Base-by-base conservation (phyloP, 2,329 filamentous ascomycete species). In the Dactylonectria estremocensis region DNA sequence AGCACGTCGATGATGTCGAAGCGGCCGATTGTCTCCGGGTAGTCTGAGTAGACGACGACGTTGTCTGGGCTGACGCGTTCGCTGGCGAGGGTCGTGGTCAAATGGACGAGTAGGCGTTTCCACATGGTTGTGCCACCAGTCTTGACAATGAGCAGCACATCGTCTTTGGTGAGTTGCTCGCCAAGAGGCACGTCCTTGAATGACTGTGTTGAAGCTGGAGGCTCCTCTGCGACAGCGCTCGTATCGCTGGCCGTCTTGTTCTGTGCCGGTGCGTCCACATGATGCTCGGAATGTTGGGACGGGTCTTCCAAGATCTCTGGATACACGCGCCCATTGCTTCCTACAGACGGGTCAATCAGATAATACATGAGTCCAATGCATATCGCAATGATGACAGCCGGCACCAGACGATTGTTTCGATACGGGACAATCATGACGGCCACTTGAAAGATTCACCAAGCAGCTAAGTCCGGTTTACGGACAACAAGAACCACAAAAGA, bases 41-140 rank as follows among this genome's bases (percentile, higher is more conserved):
- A 24, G 50, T 76, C 74, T 2, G 74, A 76, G 67, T 76, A 76
- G 65, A 76, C 72, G 67, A 67, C 72, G 5, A 64, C 67, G 48
- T 73, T 73, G 20, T 55, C 54, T 10, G 52, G 61, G 24, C 62
- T 55, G 13, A 72, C 65, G 20, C 72, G 67, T 10, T 68, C 54
- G 5, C 22, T 40, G 1, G 66, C 49, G 18, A 76, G 68, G 2
- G 65, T 59, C 0, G 74, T 76, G 9, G 70, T 63, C 24, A 76
- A 64, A 20, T 76, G 72, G 28, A 74, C 64, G 18, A 76, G 69
- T n/a, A 76, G 66, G 2, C 74, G 70, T 64, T 74, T 75, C 70
- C 70, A 76, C 65, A 75, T 63, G 10, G 70, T 72, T 13, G 74
- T 76, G 50, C 72, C 72, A 28, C 74, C 74, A 3, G 74, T 76